Percentiles rank a stretch among this genome's conserved stretches.
These are phyloP conservation scores for Dioszegia hungarica DNA, from an alignment of 768 basidiomycete genomes.

Conservation along the genomic window DNA sequence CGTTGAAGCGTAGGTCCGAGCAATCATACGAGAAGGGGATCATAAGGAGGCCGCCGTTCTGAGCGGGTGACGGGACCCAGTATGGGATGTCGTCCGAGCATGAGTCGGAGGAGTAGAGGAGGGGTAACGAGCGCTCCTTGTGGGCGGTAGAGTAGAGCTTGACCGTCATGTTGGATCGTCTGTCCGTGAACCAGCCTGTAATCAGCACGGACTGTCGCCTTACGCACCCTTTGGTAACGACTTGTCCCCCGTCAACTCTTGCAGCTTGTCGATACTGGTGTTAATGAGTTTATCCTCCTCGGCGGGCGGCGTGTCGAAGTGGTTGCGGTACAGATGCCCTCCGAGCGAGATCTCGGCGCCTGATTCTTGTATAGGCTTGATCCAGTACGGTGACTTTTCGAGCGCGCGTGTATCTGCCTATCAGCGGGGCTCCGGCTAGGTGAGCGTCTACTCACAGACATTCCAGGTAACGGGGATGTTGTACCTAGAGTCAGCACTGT, in stretches of 20 bases:
- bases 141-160: conserved; percentile 23
- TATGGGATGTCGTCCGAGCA: conserved; percentile 22
- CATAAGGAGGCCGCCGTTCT: conserved; percentile 19
- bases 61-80: conserved; percentile 13
- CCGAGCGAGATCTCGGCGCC: conserved; percentile 27
- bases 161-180: conserved; percentile 18
- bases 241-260: conserved; percentile 30
- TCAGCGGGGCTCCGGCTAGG: background rate
- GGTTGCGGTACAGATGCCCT: conserved; percentile 30
- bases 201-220: background rate
- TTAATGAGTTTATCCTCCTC: conserved; percentile 31
- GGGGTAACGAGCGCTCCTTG: conserved; percentile 17
- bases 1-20: conserved; percentile 18
- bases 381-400: conserved; percentile 25
- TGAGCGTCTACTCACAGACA: conserved; percentile 1
- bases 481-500: conserved; percentile 10
- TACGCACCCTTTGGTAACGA: conserved; percentile 23
- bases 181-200: conserved; percentile 27
- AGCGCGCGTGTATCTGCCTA: conserved; percentile 21
- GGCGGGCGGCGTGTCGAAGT: conserved; percentile 22
- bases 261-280: conserved; percentile 30
- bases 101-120: conserved; percentile 28
- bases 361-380: conserved; percentile 22
- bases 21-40: conserved; percentile 24
- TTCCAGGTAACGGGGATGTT: conserved; percentile 31